Evolutionary conservation across 352 stramenopile genomes (phyloP).

Genomic region (Phytophthora agathidicida): DNA sequence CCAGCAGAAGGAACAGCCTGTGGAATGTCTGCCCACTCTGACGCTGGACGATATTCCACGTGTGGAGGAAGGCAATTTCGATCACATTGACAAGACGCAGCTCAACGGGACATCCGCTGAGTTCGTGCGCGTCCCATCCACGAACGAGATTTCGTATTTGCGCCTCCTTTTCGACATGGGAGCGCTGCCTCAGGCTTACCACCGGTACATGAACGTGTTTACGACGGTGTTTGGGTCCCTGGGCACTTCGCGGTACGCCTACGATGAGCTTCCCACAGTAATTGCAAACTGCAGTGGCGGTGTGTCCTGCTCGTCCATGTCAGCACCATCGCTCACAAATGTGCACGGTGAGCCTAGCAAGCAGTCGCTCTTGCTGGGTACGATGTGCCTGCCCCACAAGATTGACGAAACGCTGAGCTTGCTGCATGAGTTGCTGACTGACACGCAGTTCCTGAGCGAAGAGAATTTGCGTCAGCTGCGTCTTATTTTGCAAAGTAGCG

Average conservation of each 20-base stretch:
- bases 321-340: constrained; percentile 62
- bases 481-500: constrained; percentile 76
- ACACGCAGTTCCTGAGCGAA: constrained; percentile 76
- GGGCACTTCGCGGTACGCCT: constrained; percentile 68
- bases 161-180: constrained; percentile 71
- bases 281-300: constrained; percentile 83
- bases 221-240: constrained; percentile 72
- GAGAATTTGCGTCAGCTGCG: constrained; percentile 78
- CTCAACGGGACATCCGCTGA: constrained; percentile 42
- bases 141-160: constrained; percentile 86
- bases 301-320: constrained; percentile 64
- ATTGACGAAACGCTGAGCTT: constrained; percentile 65
- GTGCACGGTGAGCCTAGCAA: constrained; percentile 39
- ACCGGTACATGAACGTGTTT: constrained; percentile 74
- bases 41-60: constrained; percentile 71
- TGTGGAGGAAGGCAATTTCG: constrained; percentile 51
- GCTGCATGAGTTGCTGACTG: constrained; percentile 62
- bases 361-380: constrained; percentile 68
- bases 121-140: constrained; percentile 77
- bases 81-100: constrained; percentile 52
- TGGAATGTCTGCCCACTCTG: constrained; percentile 80
- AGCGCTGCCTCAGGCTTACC: constrained; percentile 61
- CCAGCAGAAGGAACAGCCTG: constrained; percentile 66
- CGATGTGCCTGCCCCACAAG: constrained; percentile 80
- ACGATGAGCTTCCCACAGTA: constrained; percentile 73